A percentile compares a stretch with the other conserved stretches of the same genome.
Evolutionary conservation across 192 early-diverging fungal genomes (phyloP).

Genomic region (Rhizoclosmatium sp.): DNA sequence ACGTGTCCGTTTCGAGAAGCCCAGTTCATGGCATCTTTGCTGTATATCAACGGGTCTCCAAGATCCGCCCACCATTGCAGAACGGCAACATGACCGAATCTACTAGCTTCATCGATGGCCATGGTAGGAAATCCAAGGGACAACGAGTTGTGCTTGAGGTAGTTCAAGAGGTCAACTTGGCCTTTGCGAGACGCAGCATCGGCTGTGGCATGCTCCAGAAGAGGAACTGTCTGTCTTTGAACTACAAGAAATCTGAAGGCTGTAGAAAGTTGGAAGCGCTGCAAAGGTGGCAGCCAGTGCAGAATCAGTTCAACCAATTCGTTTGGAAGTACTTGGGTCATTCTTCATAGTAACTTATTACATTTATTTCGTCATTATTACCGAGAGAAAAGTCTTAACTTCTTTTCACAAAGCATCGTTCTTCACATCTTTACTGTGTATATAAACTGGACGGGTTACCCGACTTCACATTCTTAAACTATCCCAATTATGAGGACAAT

Average conservation of each 20-base stretch:
- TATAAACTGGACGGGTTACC: too few species aligned
- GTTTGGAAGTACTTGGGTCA: background rate
- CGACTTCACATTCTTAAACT: too few species aligned
- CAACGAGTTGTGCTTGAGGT: background rate
- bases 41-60: background rate
- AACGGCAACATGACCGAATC: background rate
- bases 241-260: background rate
- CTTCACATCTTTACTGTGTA: too few species aligned
- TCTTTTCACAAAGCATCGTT: too few species aligned
- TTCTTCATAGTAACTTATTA: too few species aligned
- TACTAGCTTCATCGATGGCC: conserved; percentile 6
- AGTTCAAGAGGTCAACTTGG: background rate
- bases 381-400: too few species aligned
- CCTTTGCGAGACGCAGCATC: background rate
- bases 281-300: background rate
- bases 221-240: background rate
- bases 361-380: too few species aligned
- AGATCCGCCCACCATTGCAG: conserved; percentile 5
- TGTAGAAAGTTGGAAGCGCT: background rate
- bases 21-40: background rate
- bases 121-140: background rate
- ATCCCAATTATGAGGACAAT: too few species aligned
- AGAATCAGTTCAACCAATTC: background rate
- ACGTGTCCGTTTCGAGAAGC: conserved; percentile 9
- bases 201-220: background rate